Evolutionary conservation across 768 basidiomycete species (phyloP), one percentile per base, ranked within the genome.

Genomic region (Rhodotorula toruloides): DNA sequence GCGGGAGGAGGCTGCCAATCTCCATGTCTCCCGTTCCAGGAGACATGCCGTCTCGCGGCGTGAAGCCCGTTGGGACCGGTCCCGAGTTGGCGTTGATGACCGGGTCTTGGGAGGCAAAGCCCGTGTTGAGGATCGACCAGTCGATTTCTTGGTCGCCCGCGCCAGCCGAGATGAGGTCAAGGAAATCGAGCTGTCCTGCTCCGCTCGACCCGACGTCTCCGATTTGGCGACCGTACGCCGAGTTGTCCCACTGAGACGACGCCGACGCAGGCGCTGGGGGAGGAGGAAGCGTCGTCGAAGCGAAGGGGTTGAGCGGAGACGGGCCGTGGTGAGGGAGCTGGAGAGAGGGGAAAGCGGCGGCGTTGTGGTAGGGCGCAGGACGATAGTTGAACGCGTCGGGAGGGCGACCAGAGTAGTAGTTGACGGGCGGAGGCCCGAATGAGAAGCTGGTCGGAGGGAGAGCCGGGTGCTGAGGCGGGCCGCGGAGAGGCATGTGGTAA

Each of bases 91-190:
- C 42, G 43, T 39, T 59, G 17, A 48, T 17, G 25, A 48, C 9
- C n/a, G 42, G 42, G 50, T 61, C 43, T 34, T 19, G 2, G 3
- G 48, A 49, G 14, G 50, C 16, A 40, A 57, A 70, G 7, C 62
- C 70, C 0, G 60, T 42, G 34, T 52, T 54, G 50, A 71, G 58
- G n/a, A 71, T 49, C 3, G 61, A 60, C 65, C 65, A 71, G 58
- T 71, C 70, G 37, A 71, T 58, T 17, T 57, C 68, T 9, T 53
- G 55, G 55, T 64, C 59, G 39, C 27, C 47, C 27, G 62, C 58
- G 13, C 49, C 39, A 29, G 47, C 36, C 32, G 65, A 31, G 42
- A 71, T 53, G n/a, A 71, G 29, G 49, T 63, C 65, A 59, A 71
- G 63, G 50, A 71, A 71, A n/a, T 67, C 70, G 58, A 37, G 12